Conservation (phyloP, 306 rosid species). For the Aeschynomene evenia region DNA sequence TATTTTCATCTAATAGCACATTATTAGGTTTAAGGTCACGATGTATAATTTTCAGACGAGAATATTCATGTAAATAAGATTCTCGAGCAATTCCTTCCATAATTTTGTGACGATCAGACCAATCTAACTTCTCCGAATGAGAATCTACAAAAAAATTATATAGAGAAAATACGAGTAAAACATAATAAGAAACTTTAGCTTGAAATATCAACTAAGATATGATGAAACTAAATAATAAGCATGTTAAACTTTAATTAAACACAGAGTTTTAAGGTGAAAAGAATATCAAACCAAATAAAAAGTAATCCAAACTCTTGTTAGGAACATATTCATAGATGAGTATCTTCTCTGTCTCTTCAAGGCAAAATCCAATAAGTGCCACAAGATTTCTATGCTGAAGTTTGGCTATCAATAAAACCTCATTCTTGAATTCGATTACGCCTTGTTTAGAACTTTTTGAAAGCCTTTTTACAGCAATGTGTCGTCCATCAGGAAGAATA, state of each 20-base stretch:
- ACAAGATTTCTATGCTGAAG: conserved; percentile 13
- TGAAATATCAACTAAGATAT: too few relatives aligned
- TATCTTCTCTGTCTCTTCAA: conserved; percentile 1
- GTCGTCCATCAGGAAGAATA: not conserved
- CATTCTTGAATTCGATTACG: not conserved
- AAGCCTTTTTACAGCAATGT: not conserved
- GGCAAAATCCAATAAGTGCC: not conserved
- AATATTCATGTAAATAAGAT: too few relatives aligned
- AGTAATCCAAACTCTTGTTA: not conserved
- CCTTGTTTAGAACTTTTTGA: conserved; percentile 2
- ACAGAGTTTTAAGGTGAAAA: not conserved
- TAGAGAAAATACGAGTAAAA: not conserved
- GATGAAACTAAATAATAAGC: too few relatives aligned
- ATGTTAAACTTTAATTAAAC: not conserved
- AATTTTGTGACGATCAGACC: conserved; percentile 3
- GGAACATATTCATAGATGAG: not conserved
- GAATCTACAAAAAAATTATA: not conserved
- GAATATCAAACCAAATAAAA: conserved; percentile 12
- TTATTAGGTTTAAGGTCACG: too few relatives aligned
- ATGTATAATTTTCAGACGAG: too few relatives aligned
- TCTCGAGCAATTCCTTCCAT: too few relatives aligned
- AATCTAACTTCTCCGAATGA: not conserved
- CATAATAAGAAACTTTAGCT: not conserved
- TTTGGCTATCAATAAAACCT: not conserved
- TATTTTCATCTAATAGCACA: not conserved